Evolutionary conservation across 148 eudicot genomes (phyloP), one percentile per base, ranked within the genome.

Genomic region (Vaccinium vitisidaea): DNA sequence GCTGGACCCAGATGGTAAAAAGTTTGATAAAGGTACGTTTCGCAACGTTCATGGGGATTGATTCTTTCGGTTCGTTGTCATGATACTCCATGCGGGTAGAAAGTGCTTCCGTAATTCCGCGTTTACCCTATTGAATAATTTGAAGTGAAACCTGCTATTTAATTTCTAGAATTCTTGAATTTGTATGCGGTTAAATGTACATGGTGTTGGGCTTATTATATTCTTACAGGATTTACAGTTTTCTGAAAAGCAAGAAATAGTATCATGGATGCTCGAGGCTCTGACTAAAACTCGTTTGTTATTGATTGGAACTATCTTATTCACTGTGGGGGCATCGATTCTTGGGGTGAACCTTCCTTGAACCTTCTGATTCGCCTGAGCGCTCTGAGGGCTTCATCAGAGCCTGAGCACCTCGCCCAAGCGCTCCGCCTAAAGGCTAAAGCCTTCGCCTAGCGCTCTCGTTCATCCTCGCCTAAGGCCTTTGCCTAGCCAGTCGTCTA

Each of bases 1-100:
- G 52, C 49, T 94, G 54, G 91, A 95, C 84, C 98, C 98, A 27
- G 98, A 94, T 86, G 98, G 94, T 59, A 95, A 95, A 88, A 95
- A 95, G 83, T 95, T 95, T 63, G 90, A 92, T 81, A 91, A 82
- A 89, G 93, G 94, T 92, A 69, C 56, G 71, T 58, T 36, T 61
- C 52, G 9, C 23, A 11, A 10, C 21, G 43, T 54, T 43, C 21
- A 9, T 15, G 30, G 81, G 55, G 63, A 50, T 77, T 77, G 56
- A 18, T 30, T 77, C 15, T 16, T 49, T 54, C 13, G 36, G 32
- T 77, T 77, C 13, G 2, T 50, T 4, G 27, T 77, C 46, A 3
- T 75, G n/a, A 14, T 43, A 6, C 4, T 3, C 8, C 14, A 9
- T 76, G 79, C 23, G 27, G 79, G 27, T 5, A 53, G 36, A 52